A percentile compares a stretch with the other conserved stretches of the same genome.
Conservation (phyloP, 2,329 filamentous ascomycete species). For the Coniella lustricola region DNA sequence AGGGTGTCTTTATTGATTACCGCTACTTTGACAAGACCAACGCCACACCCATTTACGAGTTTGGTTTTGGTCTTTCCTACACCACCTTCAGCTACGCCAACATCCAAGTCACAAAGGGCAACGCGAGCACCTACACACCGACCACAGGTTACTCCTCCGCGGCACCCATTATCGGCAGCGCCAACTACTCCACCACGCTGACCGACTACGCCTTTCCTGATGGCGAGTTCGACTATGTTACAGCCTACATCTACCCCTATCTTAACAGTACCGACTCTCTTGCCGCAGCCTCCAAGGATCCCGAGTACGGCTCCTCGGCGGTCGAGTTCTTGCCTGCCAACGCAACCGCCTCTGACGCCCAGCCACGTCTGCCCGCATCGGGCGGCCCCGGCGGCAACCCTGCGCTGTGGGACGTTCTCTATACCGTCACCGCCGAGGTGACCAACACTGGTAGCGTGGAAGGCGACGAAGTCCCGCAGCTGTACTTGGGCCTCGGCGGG, state of each 20-base stretch:
- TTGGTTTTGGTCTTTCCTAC: slow-evolving; percentile 75
- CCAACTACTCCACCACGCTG: slow-evolving; percentile 55
- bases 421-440: slow-evolving; percentile 59
- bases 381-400: slow-evolving; percentile 55
- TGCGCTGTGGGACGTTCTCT: slow-evolving; percentile 61
- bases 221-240: slow-evolving; percentile 41
- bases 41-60: slow-evolving; percentile 68
- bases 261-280: slow-evolving; percentile 55
- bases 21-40: slow-evolving; percentile 63
- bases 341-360: slow-evolving; percentile 47
- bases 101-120: slow-evolving; percentile 47
- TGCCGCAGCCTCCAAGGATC: slow-evolving; percentile 48
- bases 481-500: slow-evolving; percentile 77
- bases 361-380: slow-evolving; percentile 44
- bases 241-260: slow-evolving; percentile 63
- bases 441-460: slow-evolving; percentile 60
- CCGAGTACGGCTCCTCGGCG: slow-evolving; percentile 52
- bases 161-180: slow-evolving; percentile 59
- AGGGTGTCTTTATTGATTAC: slow-evolving; percentile 80
- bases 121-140: slow-evolving; percentile 47
- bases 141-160: slow-evolving; percentile 54
- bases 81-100: slow-evolving; percentile 72
- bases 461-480: slow-evolving; percentile 68
- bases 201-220: slow-evolving; percentile 63
- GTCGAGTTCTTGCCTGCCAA: slow-evolving; percentile 54